A percentile compares a stretch with the other conserved stretches of the same genome.
Evolutionary conservation across 495 filamentous ascomycete genomes (phyloP).

Genomic region (Talaromyces nanjingensis): DNA sequence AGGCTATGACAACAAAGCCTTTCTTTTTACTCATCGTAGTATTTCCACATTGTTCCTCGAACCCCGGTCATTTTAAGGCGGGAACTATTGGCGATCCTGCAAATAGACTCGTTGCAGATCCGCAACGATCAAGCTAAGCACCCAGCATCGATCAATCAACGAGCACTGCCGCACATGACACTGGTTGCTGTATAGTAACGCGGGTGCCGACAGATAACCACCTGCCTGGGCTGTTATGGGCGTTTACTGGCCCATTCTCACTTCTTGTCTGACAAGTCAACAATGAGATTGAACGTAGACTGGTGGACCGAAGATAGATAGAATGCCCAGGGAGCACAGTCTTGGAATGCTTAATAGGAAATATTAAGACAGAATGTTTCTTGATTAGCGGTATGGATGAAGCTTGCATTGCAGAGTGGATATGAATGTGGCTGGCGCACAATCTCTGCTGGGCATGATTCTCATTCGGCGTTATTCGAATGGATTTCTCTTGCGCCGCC

Average conservation of each 20-base stretch:
- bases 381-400: not conserved
- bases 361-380: not conserved
- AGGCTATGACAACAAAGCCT: not conserved
- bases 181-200: not conserved
- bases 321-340: not conserved
- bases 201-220: not conserved
- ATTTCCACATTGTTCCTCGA: not conserved
- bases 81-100: constrained; percentile 1
- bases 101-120: constrained; percentile 7
- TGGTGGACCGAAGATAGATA: not conserved
- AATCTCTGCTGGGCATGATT: not conserved
- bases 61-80: not conserved
- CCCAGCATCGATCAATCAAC: not conserved
- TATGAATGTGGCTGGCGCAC: constrained; percentile 3
- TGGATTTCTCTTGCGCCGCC: not conserved
- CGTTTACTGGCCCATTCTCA: not conserved
- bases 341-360: not conserved
- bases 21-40: not conserved
- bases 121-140: not conserved
- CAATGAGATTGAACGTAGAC: not conserved
- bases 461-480: not conserved
- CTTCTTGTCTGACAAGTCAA: constrained; percentile 1
- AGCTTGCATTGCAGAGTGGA: not conserved
- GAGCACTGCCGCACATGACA: not conserved
- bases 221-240: not conserved